Base-by-base conservation (phyloP, 1,139 yeast genomes). In the Lodderomyces theae region DNA sequence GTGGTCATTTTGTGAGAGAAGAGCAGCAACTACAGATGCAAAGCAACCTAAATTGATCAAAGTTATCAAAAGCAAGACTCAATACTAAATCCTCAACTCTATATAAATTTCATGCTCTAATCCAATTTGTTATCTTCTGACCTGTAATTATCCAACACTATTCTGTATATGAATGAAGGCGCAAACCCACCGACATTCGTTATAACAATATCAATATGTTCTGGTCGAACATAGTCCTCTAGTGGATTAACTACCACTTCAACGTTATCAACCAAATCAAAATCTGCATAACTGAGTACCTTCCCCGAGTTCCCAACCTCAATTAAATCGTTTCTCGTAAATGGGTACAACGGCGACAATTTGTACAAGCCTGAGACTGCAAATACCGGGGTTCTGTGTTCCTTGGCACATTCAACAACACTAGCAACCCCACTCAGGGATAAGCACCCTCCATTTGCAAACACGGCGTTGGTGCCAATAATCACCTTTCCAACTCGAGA, bases 141-240 rank as follows among this genome's bases (percentile, higher is more conserved):
- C 61, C 84, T 84, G 66, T 94, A 94, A 63, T 90, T 89, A 64
- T 94, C 99, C 69, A 90, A 78, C 33, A 92, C 96, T 46, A 92
- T 85, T 66, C 98, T 82, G 65, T 94, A 94, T 41, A 92, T 85
- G 65, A 92, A 94, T 51, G 95, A 88, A 38, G 98, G 98, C 19
- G 97, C 87, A 60, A 86, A 90, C 22, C 97, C 97, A 36, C 98
- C 98, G 46, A 89, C 78, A 59, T 94, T 92, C 15, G 98, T 90
- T 54, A 92, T 87, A 62, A 85, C 89, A 50, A 94, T 87, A 62
- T 92, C 97, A 50, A 94, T 86, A 57, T 87, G 82, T 56, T 90
- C 97, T 1, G 99, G 98, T 4, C 92, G 83, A 34, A 94, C 82
- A 59, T 90, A 92, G 59, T 90, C 97, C 51, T 80, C 86, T 47